Conservation (phyloP, 176 grass and related monocot genomes). For the Oryza longistaminata region DNA sequence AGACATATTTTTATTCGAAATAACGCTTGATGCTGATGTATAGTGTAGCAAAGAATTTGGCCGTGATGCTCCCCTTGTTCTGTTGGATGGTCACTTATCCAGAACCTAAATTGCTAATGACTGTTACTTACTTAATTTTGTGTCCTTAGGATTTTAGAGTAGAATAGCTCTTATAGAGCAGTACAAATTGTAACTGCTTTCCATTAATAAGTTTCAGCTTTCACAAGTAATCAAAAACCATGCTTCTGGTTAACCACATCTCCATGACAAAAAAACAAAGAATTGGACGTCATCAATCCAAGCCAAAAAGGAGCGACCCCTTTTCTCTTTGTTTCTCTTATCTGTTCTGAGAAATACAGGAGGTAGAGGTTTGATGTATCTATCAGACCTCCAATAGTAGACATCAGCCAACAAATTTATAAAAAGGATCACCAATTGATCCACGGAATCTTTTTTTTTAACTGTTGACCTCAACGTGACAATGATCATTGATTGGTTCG, state of each 20-base stretch:
- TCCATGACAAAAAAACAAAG: not conserved
- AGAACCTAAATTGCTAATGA: slow-evolving; percentile 14
- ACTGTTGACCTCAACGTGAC: not conserved
- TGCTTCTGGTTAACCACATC: not conserved
- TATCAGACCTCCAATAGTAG: slow-evolving; percentile 11
- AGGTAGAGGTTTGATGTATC: not conserved
- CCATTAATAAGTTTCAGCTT: slow-evolving; percentile 1
- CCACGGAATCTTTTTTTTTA: not conserved
- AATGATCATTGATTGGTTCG: slow-evolving; percentile 8
- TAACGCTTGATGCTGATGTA: not conserved
- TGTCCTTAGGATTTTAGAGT: not conserved
- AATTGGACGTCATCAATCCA: slow-evolving; percentile 17
- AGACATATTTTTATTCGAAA: not conserved
- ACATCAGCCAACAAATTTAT: not conserved
- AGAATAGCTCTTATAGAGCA: not conserved
- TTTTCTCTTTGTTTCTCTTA: slow-evolving; percentile 8
- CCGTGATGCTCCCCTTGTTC: not conserved
- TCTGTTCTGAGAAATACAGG: slow-evolving; percentile 8
- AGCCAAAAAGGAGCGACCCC: slow-evolving; percentile 15
- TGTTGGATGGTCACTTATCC: slow-evolving; percentile 1
- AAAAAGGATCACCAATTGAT: not conserved
- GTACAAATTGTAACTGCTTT: slow-evolving; percentile 2
- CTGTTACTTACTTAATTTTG: not conserved
- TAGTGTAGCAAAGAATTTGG: not conserved
- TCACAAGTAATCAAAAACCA: slow-evolving; percentile 7